Base-by-base conservation (phyloP, 176 grass and related monocot genomes). In the Olyra latifolia region DNA sequence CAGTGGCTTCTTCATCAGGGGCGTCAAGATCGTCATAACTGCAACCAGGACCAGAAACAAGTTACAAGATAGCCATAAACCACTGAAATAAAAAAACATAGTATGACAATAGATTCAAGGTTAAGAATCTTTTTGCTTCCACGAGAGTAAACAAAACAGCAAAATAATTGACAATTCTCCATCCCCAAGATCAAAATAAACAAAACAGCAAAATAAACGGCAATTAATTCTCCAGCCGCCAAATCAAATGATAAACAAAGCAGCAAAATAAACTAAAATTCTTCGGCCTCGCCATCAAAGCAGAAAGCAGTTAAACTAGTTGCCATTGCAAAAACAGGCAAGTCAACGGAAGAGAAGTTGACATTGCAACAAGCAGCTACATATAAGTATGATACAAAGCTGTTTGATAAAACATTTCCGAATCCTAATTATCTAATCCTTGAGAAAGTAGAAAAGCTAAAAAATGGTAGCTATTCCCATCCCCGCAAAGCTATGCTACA, bases 11-110 rank as follows among this genome's bases (percentile, higher is more conserved):
- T 57, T 92, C 95, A 38, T 56, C 71, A 9, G 80, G 89, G 38
- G 65, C 85, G 20, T 94, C 95, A 50, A 98, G 92, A 83, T 98
- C 95, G 64, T 90, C 4, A 55, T 98, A 98, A 63, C 92, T 98
- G 85, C 62, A 76, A 77, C 41, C 77, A 74, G 23, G 61, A 79
- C 42, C 1, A 22, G 29, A 24, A 85, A 29, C 46, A 48, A 64
- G 49, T 77, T 67, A 43, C 15, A 9, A 69, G 23, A 78, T 56
- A 8, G 32, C 32, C 5, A 4, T 35, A 35, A 35, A 4, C 11
- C 62, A 46, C n/a, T 23, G 38, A 9, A 75, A 23, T 19, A 4
- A 39, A 19, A 30, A 15, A 53, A 2, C 55, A 52, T 6, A 27
- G 32, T 7, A 16, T 25, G 41, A 28, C 49, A 24, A 56, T 24